Evolutionary conservation across 257 asterid species (phyloP).

Genomic region (Penstemon newberryi): DNA sequence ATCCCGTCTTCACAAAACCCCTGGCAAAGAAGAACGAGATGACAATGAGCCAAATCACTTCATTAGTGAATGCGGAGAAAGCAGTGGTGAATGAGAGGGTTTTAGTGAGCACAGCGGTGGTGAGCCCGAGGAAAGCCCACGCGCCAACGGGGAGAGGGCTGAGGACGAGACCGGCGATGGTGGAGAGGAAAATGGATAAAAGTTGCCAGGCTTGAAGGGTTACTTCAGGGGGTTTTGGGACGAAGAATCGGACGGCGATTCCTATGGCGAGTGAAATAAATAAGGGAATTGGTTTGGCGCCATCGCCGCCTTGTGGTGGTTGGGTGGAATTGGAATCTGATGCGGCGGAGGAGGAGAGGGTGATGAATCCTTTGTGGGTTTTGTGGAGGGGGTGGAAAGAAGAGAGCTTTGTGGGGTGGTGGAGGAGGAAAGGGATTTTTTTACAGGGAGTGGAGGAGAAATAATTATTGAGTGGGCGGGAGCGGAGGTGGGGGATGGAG

Average conservation of each 20-base stretch:
- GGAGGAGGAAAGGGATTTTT: constrained; percentile 28
- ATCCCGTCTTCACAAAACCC: constrained; percentile 90
- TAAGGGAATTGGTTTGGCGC: constrained; percentile 72
- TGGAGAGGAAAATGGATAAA: constrained; percentile 78
- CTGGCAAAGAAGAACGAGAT: constrained; percentile 91
- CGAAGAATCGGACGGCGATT: constrained; percentile 56
- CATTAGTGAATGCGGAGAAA: constrained; percentile 84
- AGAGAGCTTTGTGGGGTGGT: constrained; percentile 32
- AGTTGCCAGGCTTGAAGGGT: constrained; percentile 88
- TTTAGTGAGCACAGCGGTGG: constrained; percentile 62
- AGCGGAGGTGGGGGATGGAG: constrained; percentile 48
- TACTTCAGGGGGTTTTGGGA: constrained; percentile 75
- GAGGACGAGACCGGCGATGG: constrained; percentile 84
- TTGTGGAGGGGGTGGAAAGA: constrained; percentile 28
- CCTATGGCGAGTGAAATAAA: constrained; percentile 67
- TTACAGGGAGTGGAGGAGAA: constrained; percentile 31
- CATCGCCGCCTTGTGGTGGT: constrained; percentile 39
- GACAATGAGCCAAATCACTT: constrained; percentile 88
- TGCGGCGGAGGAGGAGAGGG: constrained; percentile 35
- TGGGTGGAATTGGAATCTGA: constrained; percentile 24
- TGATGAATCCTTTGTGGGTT: constrained; percentile 8
- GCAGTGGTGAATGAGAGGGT: constrained; percentile 72
- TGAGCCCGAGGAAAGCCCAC: constrained; percentile 86
- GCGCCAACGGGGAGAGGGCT: constrained; percentile 95
- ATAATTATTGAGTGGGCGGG: constrained; percentile 27